These are phyloP conservation scores for Rhizoctonia solani DNA, from an alignment of 1,284 basidiomycete species.

Conservation along the genomic window DNA sequence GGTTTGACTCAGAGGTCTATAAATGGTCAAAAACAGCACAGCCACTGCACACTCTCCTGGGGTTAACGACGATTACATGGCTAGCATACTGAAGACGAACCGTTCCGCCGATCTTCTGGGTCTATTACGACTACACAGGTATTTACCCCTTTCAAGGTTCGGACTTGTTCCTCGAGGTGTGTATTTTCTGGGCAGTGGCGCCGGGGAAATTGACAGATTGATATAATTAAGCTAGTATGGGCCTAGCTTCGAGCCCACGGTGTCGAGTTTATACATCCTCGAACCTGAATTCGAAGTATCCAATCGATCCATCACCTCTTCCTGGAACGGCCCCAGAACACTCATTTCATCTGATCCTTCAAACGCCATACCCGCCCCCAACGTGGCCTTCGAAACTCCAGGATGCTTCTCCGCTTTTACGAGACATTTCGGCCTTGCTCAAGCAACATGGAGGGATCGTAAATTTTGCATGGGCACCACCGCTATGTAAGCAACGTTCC, in stretches of 20 bases:
- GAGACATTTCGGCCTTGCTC: constrained; percentile 28
- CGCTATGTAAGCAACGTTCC: no score
- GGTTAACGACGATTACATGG: background rate
- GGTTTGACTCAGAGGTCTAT: background rate
- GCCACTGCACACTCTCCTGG: background rate
- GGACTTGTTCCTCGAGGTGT: background rate
- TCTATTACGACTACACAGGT: no score
- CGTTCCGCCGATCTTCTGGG: background rate
- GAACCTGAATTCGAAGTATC: constrained; percentile 11
- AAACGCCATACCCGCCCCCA: constrained; percentile 31
- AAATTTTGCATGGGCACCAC: constrained; percentile 33
- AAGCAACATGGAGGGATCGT: constrained; percentile 30
- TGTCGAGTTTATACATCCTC: background rate
- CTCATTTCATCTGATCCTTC: constrained; percentile 34
- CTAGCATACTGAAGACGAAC: background rate
- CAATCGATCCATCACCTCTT: constrained; percentile 34
- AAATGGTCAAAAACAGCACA: background rate
- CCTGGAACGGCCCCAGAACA: constrained; percentile 35
- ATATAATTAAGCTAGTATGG: constrained; percentile 8
- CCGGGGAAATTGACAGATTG: background rate
- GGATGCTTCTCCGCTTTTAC: constrained; percentile 32
- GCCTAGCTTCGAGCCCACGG: background rate
- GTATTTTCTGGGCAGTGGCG: background rate
- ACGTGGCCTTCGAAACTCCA: constrained; percentile 36
- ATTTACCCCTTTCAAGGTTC: background rate